phyloP scores from a whole-genome alignment of 2,329 filamentous ascomycete species.

The Fusarium bulbicola region DNA sequence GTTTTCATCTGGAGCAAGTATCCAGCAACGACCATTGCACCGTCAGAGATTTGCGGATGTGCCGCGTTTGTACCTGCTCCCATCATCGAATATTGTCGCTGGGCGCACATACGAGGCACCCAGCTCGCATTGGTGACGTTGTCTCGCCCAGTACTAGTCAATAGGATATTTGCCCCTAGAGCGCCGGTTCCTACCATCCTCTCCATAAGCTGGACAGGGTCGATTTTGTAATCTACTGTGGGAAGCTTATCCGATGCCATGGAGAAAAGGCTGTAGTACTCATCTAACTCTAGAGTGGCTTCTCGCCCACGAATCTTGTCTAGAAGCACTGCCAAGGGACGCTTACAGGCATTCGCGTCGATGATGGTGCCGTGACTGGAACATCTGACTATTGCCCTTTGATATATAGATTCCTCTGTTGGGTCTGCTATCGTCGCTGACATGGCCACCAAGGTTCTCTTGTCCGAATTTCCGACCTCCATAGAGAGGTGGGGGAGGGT shows the following conservation, averaged over 20 bases:
- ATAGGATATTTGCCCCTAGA: background rate
- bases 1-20: background rate
- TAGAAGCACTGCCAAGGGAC: background rate
- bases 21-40: background rate
- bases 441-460: background rate
- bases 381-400: background rate
- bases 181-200: background rate
- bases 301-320: background rate
- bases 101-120: background rate
- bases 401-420: background rate
- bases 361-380: background rate
- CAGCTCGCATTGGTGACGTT: background rate
- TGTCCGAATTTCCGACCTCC: background rate
- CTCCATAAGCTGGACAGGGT: background rate
- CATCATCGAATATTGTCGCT: background rate
- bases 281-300: background rate
- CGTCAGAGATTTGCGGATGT: rapidly evolving
- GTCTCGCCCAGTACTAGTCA: background rate
- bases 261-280: background rate
- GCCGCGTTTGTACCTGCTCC: background rate
- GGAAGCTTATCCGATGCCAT: background rate
- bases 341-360: background rate
- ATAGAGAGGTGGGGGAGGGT: background rate
- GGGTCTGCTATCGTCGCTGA: no score
- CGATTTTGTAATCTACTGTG: background rate